Conservation (phyloP, 805 yeast genomes). For the Saturnispora galanensis region DNA sequence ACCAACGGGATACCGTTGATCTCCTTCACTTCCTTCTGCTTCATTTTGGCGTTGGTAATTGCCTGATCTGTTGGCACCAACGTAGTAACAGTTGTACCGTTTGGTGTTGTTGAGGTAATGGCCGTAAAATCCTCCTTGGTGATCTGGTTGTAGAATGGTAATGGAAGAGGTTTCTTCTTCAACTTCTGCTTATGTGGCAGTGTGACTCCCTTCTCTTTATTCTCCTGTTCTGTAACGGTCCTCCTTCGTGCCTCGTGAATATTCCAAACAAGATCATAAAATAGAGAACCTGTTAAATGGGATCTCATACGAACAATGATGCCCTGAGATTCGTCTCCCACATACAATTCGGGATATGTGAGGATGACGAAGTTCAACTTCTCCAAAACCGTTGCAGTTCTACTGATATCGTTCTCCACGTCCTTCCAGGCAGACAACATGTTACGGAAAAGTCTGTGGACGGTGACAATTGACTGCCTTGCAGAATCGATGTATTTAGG, state of each 20-base stretch:
- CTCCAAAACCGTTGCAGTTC: constrained; percentile 86
- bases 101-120: constrained; percentile 77
- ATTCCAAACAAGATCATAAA: constrained; percentile 89
- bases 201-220: constrained; percentile 8
- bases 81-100: constrained; percentile 85
- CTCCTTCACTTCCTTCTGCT: constrained; percentile 39
- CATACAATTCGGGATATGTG: constrained; percentile 75
- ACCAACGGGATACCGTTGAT: constrained; percentile 32
- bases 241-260: constrained; percentile 88
- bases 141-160: constrained; percentile 86
- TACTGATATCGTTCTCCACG: constrained; percentile 79
- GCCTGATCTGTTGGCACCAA: constrained; percentile 82
- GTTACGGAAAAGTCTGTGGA: constrained; percentile 78
- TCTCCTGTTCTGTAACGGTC: constrained; percentile 32
- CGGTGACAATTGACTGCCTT: constrained; percentile 87
- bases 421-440: constrained; percentile 88
- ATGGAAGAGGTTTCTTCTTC: constrained; percentile 44
- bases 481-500: constrained; percentile 79
- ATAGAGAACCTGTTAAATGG: constrained; percentile 81
- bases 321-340: constrained; percentile 48
- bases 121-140: constrained; percentile 83
- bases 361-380: constrained; percentile 78
- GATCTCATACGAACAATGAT: constrained; percentile 85
- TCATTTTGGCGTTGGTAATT: constrained; percentile 47
- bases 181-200: constrained; percentile 6